Evolutionary conservation across 371 early-diverging fungal genomes (phyloP).

Genomic region (Mucor piriformis): DNA sequence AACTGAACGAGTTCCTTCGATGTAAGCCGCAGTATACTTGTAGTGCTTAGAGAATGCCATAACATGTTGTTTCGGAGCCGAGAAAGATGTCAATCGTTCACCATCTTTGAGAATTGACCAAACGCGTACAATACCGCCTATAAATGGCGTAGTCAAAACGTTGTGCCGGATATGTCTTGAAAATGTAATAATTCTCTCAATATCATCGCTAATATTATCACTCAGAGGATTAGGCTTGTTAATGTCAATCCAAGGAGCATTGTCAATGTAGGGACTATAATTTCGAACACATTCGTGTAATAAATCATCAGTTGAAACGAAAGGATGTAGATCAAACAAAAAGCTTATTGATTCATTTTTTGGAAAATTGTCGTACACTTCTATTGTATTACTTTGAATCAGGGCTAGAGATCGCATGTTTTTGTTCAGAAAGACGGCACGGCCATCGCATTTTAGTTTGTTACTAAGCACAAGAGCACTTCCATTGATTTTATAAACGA

Average conservation of each 20-base stretch:
- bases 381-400: neutral
- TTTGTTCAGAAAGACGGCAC: slow-evolving; percentile 4
- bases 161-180: slow-evolving; percentile 11
- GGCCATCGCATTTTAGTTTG: neutral
- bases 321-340: neutral
- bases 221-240: too few relatives aligned
- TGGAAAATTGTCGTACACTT: neutral
- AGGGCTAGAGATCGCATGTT: neutral
- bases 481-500: neutral
- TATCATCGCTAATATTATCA: neutral
- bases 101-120: slow-evolving; percentile 17
- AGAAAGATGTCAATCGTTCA: slow-evolving; percentile 7
- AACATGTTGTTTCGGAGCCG: neutral
- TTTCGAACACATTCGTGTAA: neutral
- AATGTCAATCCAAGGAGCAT: neutral
- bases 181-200: neutral
- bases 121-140: slow-evolving; percentile 1
- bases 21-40: slow-evolving; percentile 9
- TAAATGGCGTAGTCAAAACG: slow-evolving; percentile 6
- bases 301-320: neutral
- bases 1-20: neutral
- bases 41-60: slow-evolving; percentile 15
- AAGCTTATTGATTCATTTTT: neutral
- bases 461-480: neutral
- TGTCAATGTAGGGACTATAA: neutral